Percentiles rank a stretch among this genome's conserved stretches.
Conservation (phyloP, 2,329 filamentous ascomycete species). For the Xylariaceae sp. region DNA sequence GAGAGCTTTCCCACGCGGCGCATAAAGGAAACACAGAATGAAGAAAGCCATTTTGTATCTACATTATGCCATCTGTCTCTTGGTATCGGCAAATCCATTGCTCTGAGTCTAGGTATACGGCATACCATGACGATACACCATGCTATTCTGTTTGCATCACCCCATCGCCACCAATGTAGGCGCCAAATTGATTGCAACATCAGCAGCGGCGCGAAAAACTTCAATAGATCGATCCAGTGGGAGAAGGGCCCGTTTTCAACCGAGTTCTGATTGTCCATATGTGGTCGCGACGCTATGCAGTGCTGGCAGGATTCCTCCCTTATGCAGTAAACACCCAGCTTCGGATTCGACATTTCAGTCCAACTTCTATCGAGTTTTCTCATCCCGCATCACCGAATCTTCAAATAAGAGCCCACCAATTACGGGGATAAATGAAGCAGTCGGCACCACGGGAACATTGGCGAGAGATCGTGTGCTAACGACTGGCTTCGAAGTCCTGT, state of each 20-base stretch:
- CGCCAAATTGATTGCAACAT: neutral
- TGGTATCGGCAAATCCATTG: slow-evolving; percentile 1
- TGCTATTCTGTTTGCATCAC: neutral
- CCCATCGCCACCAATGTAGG: neutral
- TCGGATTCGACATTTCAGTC: slow-evolving; percentile 13
- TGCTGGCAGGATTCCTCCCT: slow-evolving; percentile 1
- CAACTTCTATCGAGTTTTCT: neutral
- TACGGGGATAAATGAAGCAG: slow-evolving; percentile 9
- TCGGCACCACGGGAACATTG: slow-evolving; percentile 9
- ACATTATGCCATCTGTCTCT: slow-evolving; percentile 8
- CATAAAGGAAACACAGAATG: too few relatives aligned
- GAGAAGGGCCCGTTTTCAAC: neutral
- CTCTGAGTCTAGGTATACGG: slow-evolving; percentile 2
- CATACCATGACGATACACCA: neutral
- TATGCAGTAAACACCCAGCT: slow-evolving; percentile 12
- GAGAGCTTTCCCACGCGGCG: too few relatives aligned
- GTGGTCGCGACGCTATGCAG: slow-evolving; percentile 1
- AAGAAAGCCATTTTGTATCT: neutral
- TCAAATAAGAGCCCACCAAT: slow-evolving; percentile 6
- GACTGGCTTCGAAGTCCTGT: slow-evolving; percentile 1
- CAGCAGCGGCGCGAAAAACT: slow-evolving; percentile 4
- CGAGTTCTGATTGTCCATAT: neutral
- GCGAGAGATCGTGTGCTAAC: neutral
- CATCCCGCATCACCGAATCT: slow-evolving; percentile 19
- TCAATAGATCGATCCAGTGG: neutral